Evolutionary conservation across 495 filamentous ascomycete species (phyloP).

Genomic region (Chaetomium cochliodes): DNA sequence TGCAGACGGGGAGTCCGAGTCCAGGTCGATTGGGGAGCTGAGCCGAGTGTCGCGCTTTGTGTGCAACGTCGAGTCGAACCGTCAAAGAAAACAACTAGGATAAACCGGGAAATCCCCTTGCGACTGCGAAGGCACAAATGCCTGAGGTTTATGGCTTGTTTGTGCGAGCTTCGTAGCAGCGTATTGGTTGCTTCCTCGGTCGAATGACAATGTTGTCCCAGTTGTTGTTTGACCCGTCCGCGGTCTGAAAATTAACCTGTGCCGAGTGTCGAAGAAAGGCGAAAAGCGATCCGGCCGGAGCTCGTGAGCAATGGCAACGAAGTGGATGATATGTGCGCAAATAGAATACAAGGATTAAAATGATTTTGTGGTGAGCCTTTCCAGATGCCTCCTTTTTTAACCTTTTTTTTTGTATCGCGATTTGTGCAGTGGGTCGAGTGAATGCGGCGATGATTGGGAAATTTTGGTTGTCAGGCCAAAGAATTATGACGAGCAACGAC

Average conservation of each 20-base stretch:
- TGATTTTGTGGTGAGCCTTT: slow-evolving; percentile 26
- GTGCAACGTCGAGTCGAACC: background rate
- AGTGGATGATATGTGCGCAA: slow-evolving; percentile 24
- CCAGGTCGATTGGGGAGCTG: background rate
- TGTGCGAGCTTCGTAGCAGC: background rate
- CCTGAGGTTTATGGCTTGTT: too few relatives aligned
- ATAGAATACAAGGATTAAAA: slow-evolving; percentile 47
- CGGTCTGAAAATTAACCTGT: slow-evolving; percentile 18
- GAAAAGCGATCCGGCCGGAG: slow-evolving; percentile 14
- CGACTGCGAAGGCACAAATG: background rate
- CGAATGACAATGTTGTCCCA: background rate
- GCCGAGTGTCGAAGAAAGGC: background rate
- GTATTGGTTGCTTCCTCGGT: background rate
- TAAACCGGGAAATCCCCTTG: background rate
- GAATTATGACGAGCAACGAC: slow-evolving; percentile 34
- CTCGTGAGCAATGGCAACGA: slow-evolving; percentile 20
- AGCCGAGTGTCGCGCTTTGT: slow-evolving; percentile 1
- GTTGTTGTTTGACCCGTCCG: background rate
- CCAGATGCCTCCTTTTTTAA: slow-evolving; percentile 25
- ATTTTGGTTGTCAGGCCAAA: slow-evolving; percentile 19
- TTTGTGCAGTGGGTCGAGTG: slow-evolving; percentile 29
- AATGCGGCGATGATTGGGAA: slow-evolving; percentile 24
- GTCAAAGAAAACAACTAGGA: slow-evolving; percentile 1
- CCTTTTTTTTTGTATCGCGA: slow-evolving; percentile 21
- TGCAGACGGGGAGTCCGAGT: slow-evolving; percentile 4